phyloP scores from a whole-genome alignment of 495 filamentous ascomycete genomes.

The Aspergillus leporis region DNA sequence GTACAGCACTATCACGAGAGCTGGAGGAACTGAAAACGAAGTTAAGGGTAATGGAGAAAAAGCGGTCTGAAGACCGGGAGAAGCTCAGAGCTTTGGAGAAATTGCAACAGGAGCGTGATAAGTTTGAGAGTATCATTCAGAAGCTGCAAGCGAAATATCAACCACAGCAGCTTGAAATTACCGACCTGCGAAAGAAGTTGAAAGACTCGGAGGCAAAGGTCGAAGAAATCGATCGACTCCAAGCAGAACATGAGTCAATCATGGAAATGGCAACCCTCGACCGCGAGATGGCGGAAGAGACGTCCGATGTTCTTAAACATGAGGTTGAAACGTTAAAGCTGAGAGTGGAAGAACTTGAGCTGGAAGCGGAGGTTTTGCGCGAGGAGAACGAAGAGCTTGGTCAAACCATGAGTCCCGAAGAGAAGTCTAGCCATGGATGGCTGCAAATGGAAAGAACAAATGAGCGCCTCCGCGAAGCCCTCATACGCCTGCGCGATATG shows the following conservation, averaged over 20 bases:
- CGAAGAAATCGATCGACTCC: constrained; percentile 67
- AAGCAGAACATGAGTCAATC: constrained; percentile 79
- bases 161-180: constrained; percentile 78
- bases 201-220: constrained; percentile 71
- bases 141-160: constrained; percentile 90
- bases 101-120: constrained; percentile 76
- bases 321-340: constrained; percentile 77
- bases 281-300: constrained; percentile 95
- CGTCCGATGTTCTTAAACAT: constrained; percentile 72
- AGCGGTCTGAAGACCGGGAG: constrained; percentile 82
- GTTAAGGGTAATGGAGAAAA: constrained; percentile 76
- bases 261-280: constrained; percentile 89
- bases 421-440: constrained; percentile 83
- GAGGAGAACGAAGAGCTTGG: constrained; percentile 85
- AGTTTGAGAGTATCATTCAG: constrained; percentile 85
- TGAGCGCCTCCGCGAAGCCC: constrained; percentile 81
- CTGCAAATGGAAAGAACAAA: constrained; percentile 88
- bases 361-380: constrained; percentile 83
- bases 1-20: constrained; percentile 58
- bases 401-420: constrained; percentile 84
- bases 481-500: constrained; percentile 81
- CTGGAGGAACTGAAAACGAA: constrained; percentile 79
- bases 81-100: constrained; percentile 77
- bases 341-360: constrained; percentile 77
- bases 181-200: constrained; percentile 70